Evolutionary conservation across 805 yeast species (phyloP).

Genomic region (Starmerella kuoi): DNA sequence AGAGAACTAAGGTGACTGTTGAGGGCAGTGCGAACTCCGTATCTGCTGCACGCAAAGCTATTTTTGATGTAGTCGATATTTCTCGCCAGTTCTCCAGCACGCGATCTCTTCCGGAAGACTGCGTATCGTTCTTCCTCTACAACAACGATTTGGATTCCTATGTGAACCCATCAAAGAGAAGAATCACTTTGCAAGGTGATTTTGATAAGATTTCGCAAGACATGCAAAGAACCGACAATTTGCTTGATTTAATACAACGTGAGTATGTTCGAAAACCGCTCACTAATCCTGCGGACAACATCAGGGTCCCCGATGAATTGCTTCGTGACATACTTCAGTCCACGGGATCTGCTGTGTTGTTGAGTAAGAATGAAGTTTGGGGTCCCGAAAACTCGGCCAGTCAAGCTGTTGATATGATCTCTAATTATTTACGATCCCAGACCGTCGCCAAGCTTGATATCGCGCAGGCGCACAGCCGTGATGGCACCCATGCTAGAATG

Average conservation of each 20-base stretch:
- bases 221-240: constrained; percentile 10
- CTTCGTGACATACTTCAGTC: constrained; percentile 1
- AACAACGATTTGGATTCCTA: constrained; percentile 1
- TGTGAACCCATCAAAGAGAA: neutral
- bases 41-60: constrained; percentile 1
- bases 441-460: constrained; percentile 63
- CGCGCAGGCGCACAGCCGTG: constrained; percentile 78
- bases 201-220: neutral
- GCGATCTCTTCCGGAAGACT: constrained; percentile 5
- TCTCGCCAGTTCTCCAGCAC: constrained; percentile 4
- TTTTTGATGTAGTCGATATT: neutral
- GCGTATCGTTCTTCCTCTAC: neutral
- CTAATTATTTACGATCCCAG: constrained; percentile 45
- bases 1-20: constrained; percentile 5
- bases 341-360: constrained; percentile 29
- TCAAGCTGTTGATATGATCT: constrained; percentile 52
- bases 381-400: constrained; percentile 41
- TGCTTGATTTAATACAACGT: neutral
- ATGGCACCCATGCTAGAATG: constrained; percentile 60
- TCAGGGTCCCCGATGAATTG: neutral
- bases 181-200: constrained; percentile 7
- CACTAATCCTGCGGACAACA: neutral
- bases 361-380: constrained; percentile 52
- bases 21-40: constrained; percentile 7
- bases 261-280: constrained; percentile 4